A percentile compares a stretch with the other conserved stretches of the same genome.
Evolutionary conservation across 2,329 filamentous ascomycete genomes (phyloP).

Genomic region (Metarhizium brunneum): DNA sequence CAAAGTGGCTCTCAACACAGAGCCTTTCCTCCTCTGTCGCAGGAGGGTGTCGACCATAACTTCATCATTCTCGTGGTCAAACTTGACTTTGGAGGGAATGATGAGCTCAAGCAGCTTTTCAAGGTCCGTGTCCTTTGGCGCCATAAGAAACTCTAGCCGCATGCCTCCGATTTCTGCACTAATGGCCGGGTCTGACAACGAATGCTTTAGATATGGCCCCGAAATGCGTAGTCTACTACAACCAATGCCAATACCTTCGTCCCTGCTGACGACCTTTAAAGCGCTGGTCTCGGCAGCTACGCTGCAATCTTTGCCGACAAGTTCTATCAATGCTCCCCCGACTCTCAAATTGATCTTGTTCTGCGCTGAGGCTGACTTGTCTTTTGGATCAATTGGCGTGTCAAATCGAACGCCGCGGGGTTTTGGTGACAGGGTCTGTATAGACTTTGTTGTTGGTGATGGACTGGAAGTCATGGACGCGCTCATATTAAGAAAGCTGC

Average conservation of each 20-base stretch:
- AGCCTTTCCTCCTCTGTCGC: slow-evolving; percentile 76
- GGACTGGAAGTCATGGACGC: slow-evolving; percentile 70
- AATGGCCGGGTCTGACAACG: slow-evolving; percentile 48
- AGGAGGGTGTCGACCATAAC: slow-evolving; percentile 90
- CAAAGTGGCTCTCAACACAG: slow-evolving; percentile 64
- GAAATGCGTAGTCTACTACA: slow-evolving; percentile 68
- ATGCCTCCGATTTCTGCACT: slow-evolving; percentile 55
- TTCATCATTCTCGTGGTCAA: slow-evolving; percentile 76
- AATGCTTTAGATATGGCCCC: slow-evolving; percentile 55
- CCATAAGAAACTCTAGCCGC: slow-evolving; percentile 60
- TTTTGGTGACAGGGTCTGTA: slow-evolving; percentile 32
- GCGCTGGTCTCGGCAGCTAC: slow-evolving; percentile 69
- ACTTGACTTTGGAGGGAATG: slow-evolving; percentile 85
- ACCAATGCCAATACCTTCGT: slow-evolving; percentile 60
- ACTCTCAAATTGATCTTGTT: slow-evolving; percentile 70
- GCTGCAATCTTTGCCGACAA: slow-evolving; percentile 71
- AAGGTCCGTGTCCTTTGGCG: slow-evolving; percentile 71
- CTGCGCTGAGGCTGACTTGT: slow-evolving; percentile 35
- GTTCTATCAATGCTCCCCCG: slow-evolving; percentile 63
- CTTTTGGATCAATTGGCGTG: slow-evolving; percentile 38
- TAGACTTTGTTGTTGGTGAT: slow-evolving; percentile 34
- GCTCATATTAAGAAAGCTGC: slow-evolving; percentile 81
- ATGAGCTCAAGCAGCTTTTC: slow-evolving; percentile 76
- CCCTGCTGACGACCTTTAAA: slow-evolving; percentile 69
- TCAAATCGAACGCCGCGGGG: slow-evolving; percentile 50